phyloP scores from a whole-genome alignment of 129 eudicot species.

The Solidago caesia region DNA sequence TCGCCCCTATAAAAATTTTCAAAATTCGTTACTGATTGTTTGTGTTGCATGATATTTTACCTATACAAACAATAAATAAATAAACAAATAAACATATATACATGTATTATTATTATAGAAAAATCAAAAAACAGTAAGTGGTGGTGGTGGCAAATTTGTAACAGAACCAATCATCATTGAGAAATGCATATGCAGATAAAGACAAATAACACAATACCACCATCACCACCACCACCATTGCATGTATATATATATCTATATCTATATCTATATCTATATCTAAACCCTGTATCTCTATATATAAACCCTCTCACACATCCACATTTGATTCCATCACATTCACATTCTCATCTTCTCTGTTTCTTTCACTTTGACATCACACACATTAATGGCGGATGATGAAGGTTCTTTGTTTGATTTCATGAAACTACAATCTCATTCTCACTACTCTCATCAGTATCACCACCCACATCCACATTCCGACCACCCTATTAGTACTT shows the following conservation, averaged over 20 bases:
- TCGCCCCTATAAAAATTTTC: too few species aligned
- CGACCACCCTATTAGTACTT: too few species aligned
- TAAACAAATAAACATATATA: neutral
- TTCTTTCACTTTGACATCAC: too few species aligned
- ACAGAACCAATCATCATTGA: slow-evolving; percentile 16
- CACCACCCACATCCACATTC: too few species aligned
- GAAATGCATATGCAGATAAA: slow-evolving; percentile 12
- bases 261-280: neutral
- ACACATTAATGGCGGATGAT: too few species aligned
- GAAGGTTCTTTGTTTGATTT: too few species aligned
- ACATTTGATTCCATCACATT: neutral
- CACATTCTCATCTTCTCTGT: too few species aligned
- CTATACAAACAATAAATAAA: neutral
- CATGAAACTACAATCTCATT: too few species aligned
- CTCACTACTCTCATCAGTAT: too few species aligned
- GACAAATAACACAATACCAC: slow-evolving; percentile 18
- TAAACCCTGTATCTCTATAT: neutral
- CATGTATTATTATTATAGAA: neutral
- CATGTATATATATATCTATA: neutral
- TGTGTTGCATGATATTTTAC: too few species aligned
- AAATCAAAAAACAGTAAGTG: neutral
- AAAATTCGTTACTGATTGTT: too few species aligned
- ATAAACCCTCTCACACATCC: neutral
- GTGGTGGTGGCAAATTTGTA: neutral
- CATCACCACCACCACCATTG: neutral